These are phyloP conservation scores for Candida easanensis DNA, from an alignment of 805 yeast species.

Conservation along the genomic window DNA sequence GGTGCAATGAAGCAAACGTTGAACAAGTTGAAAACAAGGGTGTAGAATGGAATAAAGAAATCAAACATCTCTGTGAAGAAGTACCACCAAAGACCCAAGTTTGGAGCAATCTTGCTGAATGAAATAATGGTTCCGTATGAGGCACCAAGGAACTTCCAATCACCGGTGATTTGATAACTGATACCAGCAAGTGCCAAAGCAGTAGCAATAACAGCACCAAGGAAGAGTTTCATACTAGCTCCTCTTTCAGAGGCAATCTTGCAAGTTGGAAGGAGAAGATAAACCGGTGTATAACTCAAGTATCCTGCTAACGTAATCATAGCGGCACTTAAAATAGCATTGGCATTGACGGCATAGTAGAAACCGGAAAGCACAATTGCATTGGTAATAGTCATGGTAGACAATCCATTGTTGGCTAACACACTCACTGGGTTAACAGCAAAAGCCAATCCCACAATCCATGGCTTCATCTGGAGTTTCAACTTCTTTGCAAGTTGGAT, in stretches of 20 bases:
- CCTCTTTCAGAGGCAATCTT: constrained; percentile 16
- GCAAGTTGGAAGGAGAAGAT: constrained; percentile 56
- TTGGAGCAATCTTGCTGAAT: constrained; percentile 77
- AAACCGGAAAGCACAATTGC: constrained; percentile 49
- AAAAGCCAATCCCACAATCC: constrained; percentile 59
- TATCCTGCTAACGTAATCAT: constrained; percentile 62
- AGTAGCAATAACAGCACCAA: constrained; percentile 28
- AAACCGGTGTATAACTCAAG: constrained; percentile 60
- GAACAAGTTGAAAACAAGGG: constrained; percentile 79
- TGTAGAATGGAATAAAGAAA: constrained; percentile 78
- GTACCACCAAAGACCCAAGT: constrained; percentile 98
- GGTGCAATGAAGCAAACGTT: constrained; percentile 68
- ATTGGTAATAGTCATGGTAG: constrained; percentile 62
- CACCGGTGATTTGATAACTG: constrained; percentile 39
- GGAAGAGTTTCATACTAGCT: constrained; percentile 22
- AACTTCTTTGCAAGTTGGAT: constrained; percentile 43
- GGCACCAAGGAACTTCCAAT: constrained; percentile 46
- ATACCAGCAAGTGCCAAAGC: constrained; percentile 31
- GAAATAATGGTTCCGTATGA: constrained; percentile 57
- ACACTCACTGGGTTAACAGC: constrained; percentile 80
- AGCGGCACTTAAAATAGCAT: constrained; percentile 42
- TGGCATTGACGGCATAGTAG: constrained; percentile 40
- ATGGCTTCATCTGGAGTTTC: constrained; percentile 30
- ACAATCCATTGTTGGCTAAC: constrained; percentile 63
- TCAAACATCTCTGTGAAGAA: constrained; percentile 94